phyloP scores from a whole-genome alignment of 129 eudicot species.

The Helianthus annuus region HanXRQr2.0-SUNRISE NC_035440.2:2406923-2407422 shows the following conservation, averaged over 20 bases:
- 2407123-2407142: constrained; percentile 11
- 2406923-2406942: constrained; percentile 41
- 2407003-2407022: constrained; percentile 53
- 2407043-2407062: constrained; percentile 64
- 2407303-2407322: constrained; percentile 79
- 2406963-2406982: constrained; percentile 63
- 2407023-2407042: constrained; percentile 31
- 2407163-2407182: constrained; percentile 81
- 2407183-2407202: constrained; percentile 87
- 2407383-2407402: constrained; percentile 77
- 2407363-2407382: constrained; percentile 75
- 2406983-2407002: constrained; percentile 52
- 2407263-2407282: constrained; percentile 84
- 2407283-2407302: constrained; percentile 62
- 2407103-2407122: constrained; percentile 44
- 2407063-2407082: constrained; percentile 72
- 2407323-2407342: constrained; percentile 89
- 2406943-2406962: constrained; percentile 43
- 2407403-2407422: constrained; percentile 92
- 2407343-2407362: constrained; percentile 75
- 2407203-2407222: constrained; percentile 82
- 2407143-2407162: not conserved
- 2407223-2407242: constrained; percentile 94
- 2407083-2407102: constrained; percentile 97
- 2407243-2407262: constrained; percentile 83